Evolutionary conservation across 331 rosid genomes (phyloP).

Genomic region (Ulmus americana): DNA sequence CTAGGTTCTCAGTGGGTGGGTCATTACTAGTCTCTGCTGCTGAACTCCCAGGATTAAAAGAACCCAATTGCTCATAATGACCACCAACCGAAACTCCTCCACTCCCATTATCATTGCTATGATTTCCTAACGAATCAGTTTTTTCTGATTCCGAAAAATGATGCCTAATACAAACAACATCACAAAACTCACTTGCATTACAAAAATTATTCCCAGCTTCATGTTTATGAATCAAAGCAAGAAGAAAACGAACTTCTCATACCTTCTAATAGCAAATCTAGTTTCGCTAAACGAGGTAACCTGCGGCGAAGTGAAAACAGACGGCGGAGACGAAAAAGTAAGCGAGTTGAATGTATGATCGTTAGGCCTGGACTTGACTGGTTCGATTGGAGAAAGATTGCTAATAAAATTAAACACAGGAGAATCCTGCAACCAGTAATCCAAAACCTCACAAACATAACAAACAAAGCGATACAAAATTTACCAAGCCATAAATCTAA

Average conservation of each 20-base stretch:
- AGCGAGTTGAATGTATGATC: conserved; percentile 30
- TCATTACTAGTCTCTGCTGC: conserved; percentile 2
- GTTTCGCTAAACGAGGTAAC: conserved; percentile 19
- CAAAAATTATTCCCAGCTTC: background rate
- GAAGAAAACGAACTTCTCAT: background rate
- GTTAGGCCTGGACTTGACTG: conserved; percentile 23
- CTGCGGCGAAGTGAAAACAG: conserved; percentile 36
- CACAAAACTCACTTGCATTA: background rate
- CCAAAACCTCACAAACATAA: background rate
- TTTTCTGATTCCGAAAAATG: conserved; percentile 11
- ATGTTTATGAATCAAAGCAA: background rate
- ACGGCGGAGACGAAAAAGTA: conserved; percentile 29
- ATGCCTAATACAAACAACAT: conserved; percentile 25
- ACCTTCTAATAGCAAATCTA: conserved; percentile 29
- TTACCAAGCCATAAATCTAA: background rate
- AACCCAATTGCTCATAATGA: conserved; percentile 6
- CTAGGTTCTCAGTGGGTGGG: background rate
- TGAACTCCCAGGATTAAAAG: conserved; percentile 10
- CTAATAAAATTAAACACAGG: conserved; percentile 43
- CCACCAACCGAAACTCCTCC: conserved; percentile 9
- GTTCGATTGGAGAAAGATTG: conserved; percentile 39
- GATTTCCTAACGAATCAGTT: conserved; percentile 1
- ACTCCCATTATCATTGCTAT: background rate
- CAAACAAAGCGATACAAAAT: no score
- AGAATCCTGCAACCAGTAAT: conserved; percentile 29